Percentiles rank a stretch among this genome's conserved stretches.
Evolutionary conservation across 176 grass and related monocot genomes (phyloP).

Genomic region (Carex scoparia): DNA sequence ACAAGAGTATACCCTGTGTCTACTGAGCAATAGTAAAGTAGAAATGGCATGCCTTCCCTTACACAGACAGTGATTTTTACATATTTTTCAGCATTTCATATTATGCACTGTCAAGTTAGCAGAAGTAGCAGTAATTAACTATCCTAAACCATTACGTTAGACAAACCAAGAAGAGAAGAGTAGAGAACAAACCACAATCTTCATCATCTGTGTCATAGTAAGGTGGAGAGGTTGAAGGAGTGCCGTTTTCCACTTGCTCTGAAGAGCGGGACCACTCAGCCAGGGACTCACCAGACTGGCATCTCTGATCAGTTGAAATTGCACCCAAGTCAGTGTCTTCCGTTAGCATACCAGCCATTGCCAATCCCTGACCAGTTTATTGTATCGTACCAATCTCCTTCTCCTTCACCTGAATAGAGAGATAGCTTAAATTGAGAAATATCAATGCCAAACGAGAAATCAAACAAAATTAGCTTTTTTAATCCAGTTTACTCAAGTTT

Average conservation of each 20-base stretch:
- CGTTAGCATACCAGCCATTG: conserved; percentile 49
- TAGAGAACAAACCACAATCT: conserved; percentile 58
- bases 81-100: not conserved
- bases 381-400: not conserved
- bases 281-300: conserved; percentile 57
- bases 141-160: not conserved
- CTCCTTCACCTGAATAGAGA: conserved; percentile 29
- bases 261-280: conserved; percentile 64
- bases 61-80: not conserved
- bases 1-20: not conserved
- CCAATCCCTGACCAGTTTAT: not conserved
- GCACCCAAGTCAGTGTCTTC: conserved; percentile 45
- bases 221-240: conserved; percentile 72
- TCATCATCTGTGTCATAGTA: conserved; percentile 84
- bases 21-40: not conserved
- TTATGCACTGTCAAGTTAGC: not conserved
- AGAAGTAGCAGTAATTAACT: conserved; percentile 4
- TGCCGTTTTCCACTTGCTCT: conserved; percentile 88
- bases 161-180: conserved; percentile 12
- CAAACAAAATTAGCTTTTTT: not conserved
- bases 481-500: not conserved
- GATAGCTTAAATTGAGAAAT: not conserved
- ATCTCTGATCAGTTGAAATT: conserved; percentile 63
- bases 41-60: not conserved
- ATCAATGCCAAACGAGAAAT: not conserved